Evolutionary conservation across 306 rosid species (phyloP).

Genomic region (Quercus parvula): DNA sequence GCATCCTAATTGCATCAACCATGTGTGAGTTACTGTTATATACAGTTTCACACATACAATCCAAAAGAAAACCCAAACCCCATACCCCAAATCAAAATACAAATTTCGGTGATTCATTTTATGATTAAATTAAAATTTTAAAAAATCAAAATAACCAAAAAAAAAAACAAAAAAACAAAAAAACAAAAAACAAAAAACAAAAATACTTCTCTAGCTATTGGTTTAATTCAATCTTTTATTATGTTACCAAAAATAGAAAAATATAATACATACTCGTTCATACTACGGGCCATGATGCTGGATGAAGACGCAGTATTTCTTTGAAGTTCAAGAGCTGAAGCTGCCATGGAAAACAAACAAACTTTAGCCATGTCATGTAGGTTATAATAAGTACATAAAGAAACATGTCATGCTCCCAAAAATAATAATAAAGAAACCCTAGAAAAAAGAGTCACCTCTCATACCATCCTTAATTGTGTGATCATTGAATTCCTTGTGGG

Average conservation of each 20-base stretch:
- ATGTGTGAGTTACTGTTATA: slow-evolving; percentile 57
- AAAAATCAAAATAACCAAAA: not conserved
- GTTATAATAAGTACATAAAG: not conserved
- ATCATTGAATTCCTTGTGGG: slow-evolving; percentile 98
- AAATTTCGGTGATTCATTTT: slow-evolving; percentile 6
- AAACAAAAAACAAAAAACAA: not conserved
- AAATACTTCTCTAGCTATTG: not conserved
- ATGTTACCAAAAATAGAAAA: not conserved
- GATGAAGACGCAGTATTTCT: slow-evolving; percentile 85
- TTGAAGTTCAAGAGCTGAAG: slow-evolving; percentile 83
- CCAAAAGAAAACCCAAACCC: slow-evolving; percentile 42
- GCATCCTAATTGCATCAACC: slow-evolving; percentile 90
- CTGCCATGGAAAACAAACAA: slow-evolving; percentile 24
- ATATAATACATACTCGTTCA: slow-evolving; percentile 71
- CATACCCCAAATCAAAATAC: slow-evolving; percentile 22
- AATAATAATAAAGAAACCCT: slow-evolving; percentile 42
- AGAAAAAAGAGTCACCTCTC: slow-evolving; percentile 65
- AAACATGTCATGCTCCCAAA: not conserved
- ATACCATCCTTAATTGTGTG: slow-evolving; percentile 90
- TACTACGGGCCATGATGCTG: slow-evolving; percentile 79
- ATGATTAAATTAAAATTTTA: not conserved
- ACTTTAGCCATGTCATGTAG: not conserved
- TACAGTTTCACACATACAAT: slow-evolving; percentile 40
- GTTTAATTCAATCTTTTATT: slow-evolving; percentile 1
- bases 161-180: too few species aligned